Percentiles rank a stretch among this genome's conserved stretches.
These are phyloP conservation scores for Gossypium longicalyx DNA, from an alignment of 345 rosid species.

Conservation along the genomic window DNA sequence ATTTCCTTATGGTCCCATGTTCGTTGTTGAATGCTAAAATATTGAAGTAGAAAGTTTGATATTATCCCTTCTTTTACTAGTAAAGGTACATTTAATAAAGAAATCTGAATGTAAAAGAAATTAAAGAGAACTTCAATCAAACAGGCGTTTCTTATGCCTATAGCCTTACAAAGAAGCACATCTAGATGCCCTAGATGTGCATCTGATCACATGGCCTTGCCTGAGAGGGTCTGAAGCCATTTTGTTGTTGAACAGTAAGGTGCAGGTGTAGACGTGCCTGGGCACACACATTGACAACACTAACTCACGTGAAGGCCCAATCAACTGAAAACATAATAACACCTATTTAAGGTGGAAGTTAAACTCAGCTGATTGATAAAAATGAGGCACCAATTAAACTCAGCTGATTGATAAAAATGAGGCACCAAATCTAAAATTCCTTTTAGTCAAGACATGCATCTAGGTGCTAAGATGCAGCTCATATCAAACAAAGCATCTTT, in stretches of 20 bases:
- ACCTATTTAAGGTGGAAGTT: not conserved
- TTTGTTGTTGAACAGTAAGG: not conserved
- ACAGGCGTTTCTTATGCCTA: not conserved
- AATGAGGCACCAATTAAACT: not conserved
- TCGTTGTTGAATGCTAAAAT: not conserved
- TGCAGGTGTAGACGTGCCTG: not conserved
- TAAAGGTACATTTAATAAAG: not conserved
- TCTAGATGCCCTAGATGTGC: not conserved
- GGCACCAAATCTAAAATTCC: not conserved
- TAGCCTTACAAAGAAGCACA: not conserved
- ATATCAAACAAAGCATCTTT: constrained; percentile 10
- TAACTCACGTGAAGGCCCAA: not conserved
- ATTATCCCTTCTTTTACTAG: not conserved
- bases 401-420: not conserved
- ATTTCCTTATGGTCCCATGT: not conserved
- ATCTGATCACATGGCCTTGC: not conserved
- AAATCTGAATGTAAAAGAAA: not conserved
- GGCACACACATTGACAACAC: not conserved
- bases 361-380: not conserved
- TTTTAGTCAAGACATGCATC: not conserved
- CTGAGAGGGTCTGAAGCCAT: not conserved
- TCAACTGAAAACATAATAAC: not conserved
- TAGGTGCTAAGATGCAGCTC: not conserved
- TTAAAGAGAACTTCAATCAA: not conserved
- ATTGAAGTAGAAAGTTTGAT: not conserved